These are phyloP conservation scores for Gloeophyllum trabeum DNA, from an alignment of 768 basidiomycete genomes.

Conservation along the genomic window DNA sequence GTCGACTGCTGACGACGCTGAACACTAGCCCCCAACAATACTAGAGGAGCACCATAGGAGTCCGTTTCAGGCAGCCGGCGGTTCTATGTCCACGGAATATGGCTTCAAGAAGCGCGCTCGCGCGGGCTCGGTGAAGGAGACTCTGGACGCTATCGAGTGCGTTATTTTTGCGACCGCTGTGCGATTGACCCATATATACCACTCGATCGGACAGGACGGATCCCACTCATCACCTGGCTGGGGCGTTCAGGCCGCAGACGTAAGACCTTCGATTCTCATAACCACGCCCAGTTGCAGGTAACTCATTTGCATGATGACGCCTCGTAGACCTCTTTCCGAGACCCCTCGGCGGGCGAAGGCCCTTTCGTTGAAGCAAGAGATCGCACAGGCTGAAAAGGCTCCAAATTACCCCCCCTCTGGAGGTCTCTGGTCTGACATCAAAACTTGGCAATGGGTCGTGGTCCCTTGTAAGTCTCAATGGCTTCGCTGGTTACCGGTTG, in stretches of 20 bases:
- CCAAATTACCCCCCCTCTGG: conserved; percentile 4
- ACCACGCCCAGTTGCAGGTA: neutral
- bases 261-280: conserved; percentile 17
- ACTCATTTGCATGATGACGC: no score
- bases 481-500: neutral
- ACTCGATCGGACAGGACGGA: conserved; percentile 28
- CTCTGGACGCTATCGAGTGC: conserved; percentile 15
- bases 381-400: no score
- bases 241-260: conserved; percentile 57
- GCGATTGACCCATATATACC: conserved; percentile 1
- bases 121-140: conserved; percentile 1
- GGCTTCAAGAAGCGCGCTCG: neutral
- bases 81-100: no score
- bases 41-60: no score
- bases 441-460: conserved; percentile 56
- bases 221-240: conserved; percentile 47
- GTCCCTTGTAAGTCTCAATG: conserved; percentile 44
- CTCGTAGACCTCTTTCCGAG: no score
- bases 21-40: no score
- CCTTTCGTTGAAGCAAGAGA: no score
- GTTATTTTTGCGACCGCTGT: conserved; percentile 6
- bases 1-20: no score
- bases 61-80: no score
- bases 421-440: conserved; percentile 42
- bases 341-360: no score